phyloP scores from a whole-genome alignment of 2,329 filamentous ascomycete genomes.

The Penicillium verrucosum region DNA sequence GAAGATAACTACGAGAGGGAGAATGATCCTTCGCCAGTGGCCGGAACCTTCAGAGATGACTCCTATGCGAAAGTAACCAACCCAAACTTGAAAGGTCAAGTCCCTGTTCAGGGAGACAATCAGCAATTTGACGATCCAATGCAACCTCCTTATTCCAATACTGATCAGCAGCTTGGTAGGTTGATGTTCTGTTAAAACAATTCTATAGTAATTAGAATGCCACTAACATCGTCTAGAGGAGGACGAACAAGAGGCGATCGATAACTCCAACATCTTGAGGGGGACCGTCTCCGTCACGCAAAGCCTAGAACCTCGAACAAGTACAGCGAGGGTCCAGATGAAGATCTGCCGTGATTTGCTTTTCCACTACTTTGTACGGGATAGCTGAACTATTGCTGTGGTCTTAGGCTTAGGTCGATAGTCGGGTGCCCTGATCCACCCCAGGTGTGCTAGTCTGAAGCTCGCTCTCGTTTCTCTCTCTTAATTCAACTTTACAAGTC shows the following conservation, averaged over 20 bases:
- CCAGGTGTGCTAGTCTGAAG: too few species aligned
- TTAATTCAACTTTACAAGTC: too few species aligned
- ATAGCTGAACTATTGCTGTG: too few species aligned
- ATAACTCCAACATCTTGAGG: conserved; percentile 20
- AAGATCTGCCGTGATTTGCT: conserved; percentile 18
- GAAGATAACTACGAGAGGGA: conserved; percentile 10
- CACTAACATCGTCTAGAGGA: neutral
- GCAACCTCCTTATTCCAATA: conserved; percentile 29
- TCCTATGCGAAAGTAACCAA: conserved; percentile 24
- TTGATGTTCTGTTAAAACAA: neutral
- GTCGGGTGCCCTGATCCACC: too few species aligned
- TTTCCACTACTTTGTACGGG: too few species aligned
- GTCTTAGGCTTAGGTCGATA: too few species aligned
- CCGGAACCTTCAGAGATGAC: conserved; percentile 13
- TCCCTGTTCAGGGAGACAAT: conserved; percentile 27
- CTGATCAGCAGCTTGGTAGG: conserved; percentile 31
- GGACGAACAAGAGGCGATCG: conserved; percentile 25
- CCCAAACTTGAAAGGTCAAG: conserved; percentile 9
- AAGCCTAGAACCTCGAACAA: conserved; percentile 20
- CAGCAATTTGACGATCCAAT: conserved; percentile 27
- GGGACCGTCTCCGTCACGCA: conserved; percentile 24
- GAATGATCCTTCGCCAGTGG: conserved; percentile 8
- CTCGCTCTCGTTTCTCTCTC: too few species aligned
- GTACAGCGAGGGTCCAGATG: conserved; percentile 24
- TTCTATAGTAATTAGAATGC: neutral